Evolutionary conservation across 495 filamentous ascomycete species (phyloP).

Genomic region (Penicillium riverlandense): DNA sequence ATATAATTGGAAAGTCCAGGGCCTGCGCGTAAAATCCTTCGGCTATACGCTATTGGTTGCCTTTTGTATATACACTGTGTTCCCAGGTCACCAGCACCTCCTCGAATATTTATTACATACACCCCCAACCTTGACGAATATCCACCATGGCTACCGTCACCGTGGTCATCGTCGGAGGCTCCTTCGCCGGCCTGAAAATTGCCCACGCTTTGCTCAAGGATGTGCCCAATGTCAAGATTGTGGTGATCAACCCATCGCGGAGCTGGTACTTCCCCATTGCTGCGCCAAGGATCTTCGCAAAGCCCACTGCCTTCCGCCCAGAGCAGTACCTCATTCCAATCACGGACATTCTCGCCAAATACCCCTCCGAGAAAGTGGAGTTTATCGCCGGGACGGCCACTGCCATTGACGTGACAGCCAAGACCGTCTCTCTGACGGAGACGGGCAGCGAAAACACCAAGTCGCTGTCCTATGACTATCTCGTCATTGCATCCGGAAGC

Average conservation of each 20-base stretch:
- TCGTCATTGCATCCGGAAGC: slow-evolving; percentile 47
- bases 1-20: too few relatives aligned
- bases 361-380: slow-evolving; percentile 41
- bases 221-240: slow-evolving; percentile 39
- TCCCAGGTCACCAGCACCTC: too few relatives aligned
- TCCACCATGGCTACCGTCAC: slow-evolving; percentile 15
- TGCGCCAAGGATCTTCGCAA: slow-evolving; percentile 38
- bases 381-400: slow-evolving; percentile 49
- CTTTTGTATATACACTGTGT: too few relatives aligned
- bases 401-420: slow-evolving; percentile 34
- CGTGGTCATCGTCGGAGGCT: slow-evolving; percentile 60
- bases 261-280: slow-evolving; percentile 48
- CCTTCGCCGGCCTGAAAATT: slow-evolving; percentile 48
- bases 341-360: slow-evolving; percentile 41
- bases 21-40: too few relatives aligned
- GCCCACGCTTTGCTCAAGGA: slow-evolving; percentile 54
- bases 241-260: slow-evolving; percentile 48
- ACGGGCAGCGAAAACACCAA: slow-evolving; percentile 16
- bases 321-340: slow-evolving; percentile 45
- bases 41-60: too few relatives aligned
- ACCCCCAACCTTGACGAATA: too few relatives aligned
- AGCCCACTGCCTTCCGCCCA: slow-evolving; percentile 28
- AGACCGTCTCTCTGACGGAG: slow-evolving; percentile 32
- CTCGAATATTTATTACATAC: too few relatives aligned
- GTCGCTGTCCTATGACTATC: slow-evolving; percentile 41